phyloP scores from a whole-genome alignment of 345 rosid genomes.

The Syzygium aqueum region DNA sequence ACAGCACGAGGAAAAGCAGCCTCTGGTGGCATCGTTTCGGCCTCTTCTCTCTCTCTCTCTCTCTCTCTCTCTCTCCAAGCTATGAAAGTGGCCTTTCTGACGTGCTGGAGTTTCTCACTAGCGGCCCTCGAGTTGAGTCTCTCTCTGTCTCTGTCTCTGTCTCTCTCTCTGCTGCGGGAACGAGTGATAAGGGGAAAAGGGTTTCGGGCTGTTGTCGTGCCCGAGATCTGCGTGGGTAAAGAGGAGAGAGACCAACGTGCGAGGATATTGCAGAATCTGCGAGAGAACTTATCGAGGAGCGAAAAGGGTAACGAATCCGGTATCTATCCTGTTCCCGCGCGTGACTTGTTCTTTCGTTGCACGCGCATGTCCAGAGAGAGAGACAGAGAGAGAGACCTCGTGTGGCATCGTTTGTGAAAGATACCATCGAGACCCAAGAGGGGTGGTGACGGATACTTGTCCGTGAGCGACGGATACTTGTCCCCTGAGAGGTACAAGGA shows the following conservation, averaged over 20 bases:
- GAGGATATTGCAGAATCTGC: background rate
- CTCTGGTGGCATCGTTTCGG: background rate
- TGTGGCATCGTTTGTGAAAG: background rate
- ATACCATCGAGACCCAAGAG: background rate
- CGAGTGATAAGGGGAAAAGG: background rate
- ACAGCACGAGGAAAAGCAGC: background rate
- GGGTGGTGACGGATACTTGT: background rate
- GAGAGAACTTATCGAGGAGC: background rate
- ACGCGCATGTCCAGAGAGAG: background rate
- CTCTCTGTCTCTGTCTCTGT: background rate
- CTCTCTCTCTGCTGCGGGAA: background rate
- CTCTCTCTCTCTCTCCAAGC: background rate
- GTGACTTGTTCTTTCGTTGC: background rate
- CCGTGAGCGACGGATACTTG: background rate
- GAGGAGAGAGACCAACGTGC: background rate
- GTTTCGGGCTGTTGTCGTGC: background rate
- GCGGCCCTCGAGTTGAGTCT: background rate
- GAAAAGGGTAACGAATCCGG: background rate
- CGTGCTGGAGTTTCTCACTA: background rate
- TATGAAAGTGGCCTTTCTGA: background rate
- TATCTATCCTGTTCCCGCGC: background rate
- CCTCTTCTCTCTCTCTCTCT: background rate
- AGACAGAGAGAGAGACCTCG: background rate
- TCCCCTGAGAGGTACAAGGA: background rate
- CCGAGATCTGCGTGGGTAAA: background rate